A percentile compares a stretch with the other conserved stretches of the same genome.
These are phyloP conservation scores for Termitomyces titanicus DNA, from an alignment of 768 basidiomycete genomes.

Conservation along the genomic window DNA sequence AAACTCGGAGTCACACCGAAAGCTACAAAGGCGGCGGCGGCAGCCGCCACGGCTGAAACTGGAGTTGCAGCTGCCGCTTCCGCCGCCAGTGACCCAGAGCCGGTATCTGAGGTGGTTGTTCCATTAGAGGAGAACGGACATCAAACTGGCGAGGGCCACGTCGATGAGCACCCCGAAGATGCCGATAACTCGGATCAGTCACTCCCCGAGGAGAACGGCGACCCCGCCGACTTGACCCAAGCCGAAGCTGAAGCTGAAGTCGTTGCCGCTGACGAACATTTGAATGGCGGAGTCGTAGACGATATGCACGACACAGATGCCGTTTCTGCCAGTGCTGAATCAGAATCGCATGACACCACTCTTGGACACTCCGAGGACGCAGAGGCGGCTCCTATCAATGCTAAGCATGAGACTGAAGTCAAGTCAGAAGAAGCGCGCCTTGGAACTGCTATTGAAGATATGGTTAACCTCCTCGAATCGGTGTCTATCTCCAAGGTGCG, in stretches of 20 bases:
- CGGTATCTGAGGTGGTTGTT: conserved; percentile 4
- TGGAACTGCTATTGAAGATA: conserved; percentile 53
- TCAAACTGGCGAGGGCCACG: neutral
- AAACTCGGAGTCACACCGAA: conserved; percentile 10
- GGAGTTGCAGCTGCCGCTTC: conserved; percentile 1
- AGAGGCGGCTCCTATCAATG: conserved; percentile 10
- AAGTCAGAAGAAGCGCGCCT: conserved; percentile 9
- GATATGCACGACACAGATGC: neutral
- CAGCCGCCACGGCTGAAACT: conserved; percentile 14
- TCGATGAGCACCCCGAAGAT: conserved; percentile 1
- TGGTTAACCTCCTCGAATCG: conserved; percentile 64
- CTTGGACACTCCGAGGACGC: neutral
- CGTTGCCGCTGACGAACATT: neutral
- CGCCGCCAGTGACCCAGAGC: neutral
- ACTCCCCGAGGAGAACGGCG: neutral
- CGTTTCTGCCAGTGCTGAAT: neutral
- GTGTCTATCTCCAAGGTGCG: conserved; percentile 33
- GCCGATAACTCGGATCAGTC: neutral
- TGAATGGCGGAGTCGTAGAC: neutral
- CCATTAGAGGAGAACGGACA: conserved; percentile 10
- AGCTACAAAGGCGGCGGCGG: conserved; percentile 21
- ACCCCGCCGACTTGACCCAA: neutral
- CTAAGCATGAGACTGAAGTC: conserved; percentile 9
- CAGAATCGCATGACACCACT: neutral
- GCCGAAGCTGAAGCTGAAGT: neutral